Evolutionary conservation across 2,329 filamentous ascomycete genomes (phyloP).

Genomic region (Sporothrix schenckii): DNA sequence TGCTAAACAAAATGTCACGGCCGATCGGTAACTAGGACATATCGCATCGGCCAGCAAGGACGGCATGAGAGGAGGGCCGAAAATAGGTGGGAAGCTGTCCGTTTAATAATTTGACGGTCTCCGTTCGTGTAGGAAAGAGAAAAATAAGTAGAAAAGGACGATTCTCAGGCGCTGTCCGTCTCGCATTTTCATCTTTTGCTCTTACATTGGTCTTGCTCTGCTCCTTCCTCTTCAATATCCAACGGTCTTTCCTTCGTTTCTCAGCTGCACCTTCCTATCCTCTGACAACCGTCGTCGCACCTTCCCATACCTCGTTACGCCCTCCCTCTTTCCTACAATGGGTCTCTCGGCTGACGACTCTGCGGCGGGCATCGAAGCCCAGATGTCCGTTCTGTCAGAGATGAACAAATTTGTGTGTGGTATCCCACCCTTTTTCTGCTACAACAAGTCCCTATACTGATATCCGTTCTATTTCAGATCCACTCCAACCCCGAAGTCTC

Average conservation of each 20-base stretch:
- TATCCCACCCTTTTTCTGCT: background rate
- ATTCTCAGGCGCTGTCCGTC: background rate
- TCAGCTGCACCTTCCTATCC: background rate
- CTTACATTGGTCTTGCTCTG: background rate
- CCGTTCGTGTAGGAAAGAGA: too few species aligned
- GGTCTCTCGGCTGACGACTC: conserved; percentile 20
- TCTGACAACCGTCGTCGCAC: background rate
- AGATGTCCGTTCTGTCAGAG: conserved; percentile 23
- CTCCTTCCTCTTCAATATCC: background rate
- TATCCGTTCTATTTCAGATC: conserved; percentile 36
- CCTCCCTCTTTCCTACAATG: conserved; percentile 15
- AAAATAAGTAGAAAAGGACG: background rate
- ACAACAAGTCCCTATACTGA: background rate
- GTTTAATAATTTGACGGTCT: background rate
- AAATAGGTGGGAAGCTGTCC: background rate
- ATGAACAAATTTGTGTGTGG: conserved; percentile 26
- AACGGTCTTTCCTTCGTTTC: background rate
- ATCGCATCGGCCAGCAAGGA: background rate
- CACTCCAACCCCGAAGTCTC: conserved; percentile 53
- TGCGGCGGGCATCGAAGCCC: conserved; percentile 24
- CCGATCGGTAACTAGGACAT: conserved; percentile 18
- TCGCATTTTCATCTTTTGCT: background rate
- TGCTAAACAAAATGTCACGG: background rate
- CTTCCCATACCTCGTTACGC: background rate
- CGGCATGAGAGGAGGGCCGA: background rate